Evolutionary conservation across 202 grass and related monocot species (phyloP).

Genomic region (Elaeis oleifera): DNA sequence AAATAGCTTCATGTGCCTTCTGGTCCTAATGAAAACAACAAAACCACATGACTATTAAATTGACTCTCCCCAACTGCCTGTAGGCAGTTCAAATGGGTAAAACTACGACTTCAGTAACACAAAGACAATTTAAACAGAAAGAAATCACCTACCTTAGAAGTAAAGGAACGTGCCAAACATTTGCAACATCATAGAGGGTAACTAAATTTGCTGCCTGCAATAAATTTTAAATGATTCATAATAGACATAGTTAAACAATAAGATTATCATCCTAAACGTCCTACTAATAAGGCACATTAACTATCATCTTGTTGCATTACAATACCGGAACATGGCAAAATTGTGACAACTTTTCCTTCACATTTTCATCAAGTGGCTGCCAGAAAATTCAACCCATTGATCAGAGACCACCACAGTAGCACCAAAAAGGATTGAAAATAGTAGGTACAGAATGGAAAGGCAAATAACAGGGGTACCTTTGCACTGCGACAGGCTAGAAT

Average conservation of each 20-base stretch:
- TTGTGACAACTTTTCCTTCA: slow-evolving; percentile 32
- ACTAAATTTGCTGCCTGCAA: slow-evolving; percentile 32
- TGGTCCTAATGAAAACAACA: slow-evolving; percentile 31
- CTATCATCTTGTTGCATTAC: slow-evolving; percentile 3
- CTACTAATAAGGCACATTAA: background rate
- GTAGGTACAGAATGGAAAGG: background rate
- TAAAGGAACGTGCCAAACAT: slow-evolving; percentile 42
- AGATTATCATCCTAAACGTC: too few species aligned
- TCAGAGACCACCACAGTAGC: background rate
- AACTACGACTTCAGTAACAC: too few species aligned
- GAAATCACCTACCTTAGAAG: slow-evolving; percentile 23
- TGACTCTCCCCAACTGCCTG: too few species aligned
- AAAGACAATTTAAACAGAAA: too few species aligned
- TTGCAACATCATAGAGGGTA: slow-evolving; percentile 39
- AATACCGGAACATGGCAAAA: slow-evolving; percentile 46
- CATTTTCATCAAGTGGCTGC: slow-evolving; percentile 35
- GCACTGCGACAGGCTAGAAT: slow-evolving; percentile 40
- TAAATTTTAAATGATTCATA: too few species aligned
- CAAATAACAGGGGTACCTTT: slow-evolving; percentile 17
- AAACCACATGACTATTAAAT: background rate
- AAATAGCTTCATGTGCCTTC: slow-evolving; percentile 36
- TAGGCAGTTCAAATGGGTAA: too few species aligned
- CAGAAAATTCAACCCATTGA: slow-evolving; percentile 7
- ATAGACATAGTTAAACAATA: too few species aligned
- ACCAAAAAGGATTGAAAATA: background rate